Base-by-base conservation (phyloP, 2,329 filamentous ascomycete species). In the Colletotrichum sansevieriae region DNA sequence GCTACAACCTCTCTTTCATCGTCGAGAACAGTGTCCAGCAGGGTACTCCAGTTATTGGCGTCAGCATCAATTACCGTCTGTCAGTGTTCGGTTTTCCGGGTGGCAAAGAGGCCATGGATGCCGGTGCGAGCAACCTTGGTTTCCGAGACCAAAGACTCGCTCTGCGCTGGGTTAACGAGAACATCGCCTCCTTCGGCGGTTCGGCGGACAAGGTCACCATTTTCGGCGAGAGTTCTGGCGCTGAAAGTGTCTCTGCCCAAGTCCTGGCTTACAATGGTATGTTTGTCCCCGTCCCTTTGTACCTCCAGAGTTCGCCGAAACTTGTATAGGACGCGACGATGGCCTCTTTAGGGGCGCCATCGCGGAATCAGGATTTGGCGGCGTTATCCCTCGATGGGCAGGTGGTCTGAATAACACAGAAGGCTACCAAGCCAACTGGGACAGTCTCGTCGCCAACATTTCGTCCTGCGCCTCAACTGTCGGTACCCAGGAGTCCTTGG, bases 1-100 rank as follows among this genome's bases (percentile, higher is more conserved):
- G 87, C 33, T 91, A 91, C 74, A 91, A 91, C 71, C 79, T 90
- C 41, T 87, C 86, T 10, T 87, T 85, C 65, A 85, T 90, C 37
- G 85, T 91, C 2, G 73, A 82, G 13, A 81, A 83, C 44, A 80
- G 82, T 1, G 79, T 82, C 13, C 71, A 79, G 13, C 79, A 84
- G 18, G 79, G 79, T 47, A 83, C 82, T 41, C 84, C 83, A 0
- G 77, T 87, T 59, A 83, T 87, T 33, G 83, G 77, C 0, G 81
- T 87, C 3, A 80, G 80, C 10, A 71, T 87, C 49, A 85, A 86
- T 70, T 87, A 87, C 70, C 79, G 85, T 15, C 76, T 85, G 8
- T 80, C 78, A 11, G 80, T 81, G 2, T 84, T 82, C 71, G 82
- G 85, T 1, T 85, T 87, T 71, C 72, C 87, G 2, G 78, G 77